A percentile compares a stretch with the other conserved stretches of the same genome.
These are phyloP conservation scores for Solanum pennellii DNA, from an alignment of 257 asterid species.

Conservation along the genomic window DNA sequence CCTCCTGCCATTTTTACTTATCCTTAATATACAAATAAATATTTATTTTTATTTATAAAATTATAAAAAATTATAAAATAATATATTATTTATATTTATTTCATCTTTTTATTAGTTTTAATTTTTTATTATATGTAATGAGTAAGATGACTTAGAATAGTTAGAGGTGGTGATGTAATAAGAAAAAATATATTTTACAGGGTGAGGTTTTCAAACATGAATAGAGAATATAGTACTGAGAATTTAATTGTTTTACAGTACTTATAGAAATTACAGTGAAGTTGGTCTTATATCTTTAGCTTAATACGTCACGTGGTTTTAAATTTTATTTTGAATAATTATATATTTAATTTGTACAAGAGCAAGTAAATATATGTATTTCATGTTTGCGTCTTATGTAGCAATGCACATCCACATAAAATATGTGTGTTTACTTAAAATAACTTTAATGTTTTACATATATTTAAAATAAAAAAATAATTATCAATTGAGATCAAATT, in stretches of 20 bases:
- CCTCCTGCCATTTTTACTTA: neutral
- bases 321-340: no score
- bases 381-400: neutral
- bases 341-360: no score
- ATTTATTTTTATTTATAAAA: no score
- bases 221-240: neutral
- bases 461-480: no score
- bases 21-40: neutral
- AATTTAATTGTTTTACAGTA: no score
- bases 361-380: no score
- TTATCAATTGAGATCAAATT: no score
- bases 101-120: neutral
- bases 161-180: neutral
- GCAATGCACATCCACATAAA: fast-evolving
- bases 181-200: neutral
- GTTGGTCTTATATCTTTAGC: neutral
- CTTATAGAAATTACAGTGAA: neutral
- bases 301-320: neutral
- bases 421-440: no score
- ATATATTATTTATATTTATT: neutral
- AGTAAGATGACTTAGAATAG: neutral
- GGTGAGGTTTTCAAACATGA: no score
- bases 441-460: no score
- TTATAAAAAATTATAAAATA: no score
- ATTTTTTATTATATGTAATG: neutral